phyloP scores from a whole-genome alignment of 371 early-diverging fungal species.

The Rhizopus delemar region DNA sequence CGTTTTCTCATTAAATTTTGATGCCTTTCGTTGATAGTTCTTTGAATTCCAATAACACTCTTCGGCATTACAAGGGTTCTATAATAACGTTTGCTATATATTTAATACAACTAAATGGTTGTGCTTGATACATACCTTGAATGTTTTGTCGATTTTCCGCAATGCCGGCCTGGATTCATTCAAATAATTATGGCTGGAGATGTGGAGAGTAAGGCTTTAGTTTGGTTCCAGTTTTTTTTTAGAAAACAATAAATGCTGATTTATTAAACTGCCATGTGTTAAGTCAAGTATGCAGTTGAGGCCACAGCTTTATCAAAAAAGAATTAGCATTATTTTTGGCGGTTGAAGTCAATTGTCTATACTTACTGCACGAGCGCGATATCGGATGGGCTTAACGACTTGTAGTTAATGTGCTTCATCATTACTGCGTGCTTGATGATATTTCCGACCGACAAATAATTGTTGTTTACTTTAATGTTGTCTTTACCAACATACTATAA shows the following conservation, averaged over 20 bases:
- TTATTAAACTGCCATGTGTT: slow-evolving; percentile 1
- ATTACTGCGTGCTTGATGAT: too few species aligned
- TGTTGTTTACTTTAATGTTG: too few species aligned
- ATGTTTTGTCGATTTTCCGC: not conserved
- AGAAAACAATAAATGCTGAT: not conserved
- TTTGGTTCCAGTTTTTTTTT: not conserved
- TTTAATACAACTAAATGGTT: slow-evolving; percentile 15
- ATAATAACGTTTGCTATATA: slow-evolving; percentile 14
- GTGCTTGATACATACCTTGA: slow-evolving; percentile 13
- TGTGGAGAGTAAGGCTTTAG: not conserved
- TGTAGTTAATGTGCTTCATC: not conserved
- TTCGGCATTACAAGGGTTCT: slow-evolving; percentile 3
- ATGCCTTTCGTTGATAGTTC: slow-evolving; percentile 1
- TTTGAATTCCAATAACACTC: slow-evolving; percentile 15
- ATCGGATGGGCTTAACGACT: not conserved
- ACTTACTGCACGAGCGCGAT: slow-evolving; percentile 1
- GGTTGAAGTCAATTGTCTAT: slow-evolving; percentile 7
- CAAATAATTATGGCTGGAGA: slow-evolving; percentile 1
- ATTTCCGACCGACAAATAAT: too few species aligned
- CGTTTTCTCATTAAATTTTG: slow-evolving; percentile 9
- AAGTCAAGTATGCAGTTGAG: not conserved
- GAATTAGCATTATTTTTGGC: not conserved
- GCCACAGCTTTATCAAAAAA: slow-evolving; percentile 6
- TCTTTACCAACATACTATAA: too few species aligned
- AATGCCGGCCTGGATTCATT: slow-evolving; percentile 7